Conservation (phyloP, 164 flowering plant genomes). For the Tetrastigma voinierianum region DNA sequence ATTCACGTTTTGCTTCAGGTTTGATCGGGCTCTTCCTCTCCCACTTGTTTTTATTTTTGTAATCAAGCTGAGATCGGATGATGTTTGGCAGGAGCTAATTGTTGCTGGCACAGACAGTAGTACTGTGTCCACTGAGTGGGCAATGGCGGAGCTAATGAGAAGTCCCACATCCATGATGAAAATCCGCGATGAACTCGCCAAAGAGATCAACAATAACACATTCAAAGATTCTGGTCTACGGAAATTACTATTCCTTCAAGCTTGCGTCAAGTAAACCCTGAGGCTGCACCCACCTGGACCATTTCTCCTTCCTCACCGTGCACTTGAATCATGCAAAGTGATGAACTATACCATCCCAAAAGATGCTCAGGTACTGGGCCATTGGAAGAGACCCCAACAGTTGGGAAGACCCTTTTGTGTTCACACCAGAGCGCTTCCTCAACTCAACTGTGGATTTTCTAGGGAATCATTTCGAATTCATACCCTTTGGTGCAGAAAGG, state of each 20-base stretch:
- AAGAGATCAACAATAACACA: neutral
- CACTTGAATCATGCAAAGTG: conserved; percentile 3
- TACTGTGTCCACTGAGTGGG: conserved; percentile 29
- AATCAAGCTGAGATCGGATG: neutral
- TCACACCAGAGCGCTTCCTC: conserved; percentile 22
- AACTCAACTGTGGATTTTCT: conserved; percentile 6
- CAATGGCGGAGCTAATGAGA: conserved; percentile 8
- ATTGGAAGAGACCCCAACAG: conserved; percentile 11
- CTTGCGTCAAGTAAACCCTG: conserved; percentile 25
- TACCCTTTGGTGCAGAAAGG: conserved; percentile 25
- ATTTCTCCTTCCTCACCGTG: conserved; percentile 22
- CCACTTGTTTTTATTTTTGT: neutral
- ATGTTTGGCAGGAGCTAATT: conserved; percentile 20
- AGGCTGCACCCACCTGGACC: conserved; percentile 32
- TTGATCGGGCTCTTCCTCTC: too few species aligned
- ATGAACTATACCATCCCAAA: conserved; percentile 30
- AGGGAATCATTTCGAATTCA: conserved; percentile 22
- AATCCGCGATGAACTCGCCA: too few species aligned
- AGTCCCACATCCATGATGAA: too few species aligned
- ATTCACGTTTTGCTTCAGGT: conserved; percentile 27
- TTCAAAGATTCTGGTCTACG: conserved; percentile 14
- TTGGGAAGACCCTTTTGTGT: conserved; percentile 16
- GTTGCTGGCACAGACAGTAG: conserved; percentile 26
- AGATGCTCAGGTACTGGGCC: conserved; percentile 22
- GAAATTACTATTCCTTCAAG: conserved; percentile 18